Base-by-base conservation (phyloP, 179 eudicot genomes). In the Silene coronaria region DNA sequence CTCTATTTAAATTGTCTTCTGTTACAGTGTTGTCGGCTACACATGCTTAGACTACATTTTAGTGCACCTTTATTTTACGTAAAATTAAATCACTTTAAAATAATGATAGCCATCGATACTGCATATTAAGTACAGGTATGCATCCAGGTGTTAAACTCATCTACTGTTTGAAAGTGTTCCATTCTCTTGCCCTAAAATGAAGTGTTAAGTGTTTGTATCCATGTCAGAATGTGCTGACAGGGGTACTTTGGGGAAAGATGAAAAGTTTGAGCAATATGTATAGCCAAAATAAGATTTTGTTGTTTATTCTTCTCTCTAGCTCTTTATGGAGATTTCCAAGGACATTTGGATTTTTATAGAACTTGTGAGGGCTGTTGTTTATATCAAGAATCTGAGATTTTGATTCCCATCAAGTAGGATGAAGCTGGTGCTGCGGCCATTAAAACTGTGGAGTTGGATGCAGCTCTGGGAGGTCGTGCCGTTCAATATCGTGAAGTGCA, bases 401-500 rank as follows among this genome's bases (percentile, higher is more conserved):
- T 71, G 42, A 72, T 79, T 77, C 75, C 71, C 75, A 67, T 70
- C 67, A 60, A 81, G 78, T 83, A 96, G 99, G 98, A 93, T 83
- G 99, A 96, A 89, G 97, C 98, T 83, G 97, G 90, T 75, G 68
- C 89, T 75, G 97, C 96, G 34, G 92, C 98, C 73, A 82, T 93
- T 76, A 96, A 96, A 77, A 88, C 99, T 1, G 86, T 96, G 72
- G 99, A 96, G 82, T 74, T 96, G 82, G 99, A 96, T 89, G 96
- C 98, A 72, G 92, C 92, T 78, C 86, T 96, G 45, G 97, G 97
- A 70, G 97, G 98, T 28, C 96, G 94, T 67, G 99, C 99, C 80
- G 97, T 96, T 73, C 99, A 96, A 82, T 96, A 93, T 78, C 91
- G 97, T 48, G 99, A 96, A 83, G 84, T 91, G 45, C 99, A 93